Evolutionary conservation across 108 stramenopile species (phyloP).

Genomic region (Ochromonas danica): DNA sequence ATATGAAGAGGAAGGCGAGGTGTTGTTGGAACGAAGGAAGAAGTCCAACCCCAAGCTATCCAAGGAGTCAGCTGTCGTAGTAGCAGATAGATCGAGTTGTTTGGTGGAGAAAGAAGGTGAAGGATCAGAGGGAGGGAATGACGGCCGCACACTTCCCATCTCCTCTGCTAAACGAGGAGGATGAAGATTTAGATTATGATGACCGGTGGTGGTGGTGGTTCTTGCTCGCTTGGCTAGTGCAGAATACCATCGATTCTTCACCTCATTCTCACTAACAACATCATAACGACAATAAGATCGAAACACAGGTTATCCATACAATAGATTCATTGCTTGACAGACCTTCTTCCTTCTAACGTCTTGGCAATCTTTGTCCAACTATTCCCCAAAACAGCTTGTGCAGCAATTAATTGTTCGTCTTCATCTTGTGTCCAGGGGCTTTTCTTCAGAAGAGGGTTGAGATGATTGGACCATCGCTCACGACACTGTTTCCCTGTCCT

Average conservation of each 20-base stretch:
- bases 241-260: slow-evolving; percentile 54
- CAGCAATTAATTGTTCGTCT: slow-evolving; percentile 75
- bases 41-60: slow-evolving; percentile 14
- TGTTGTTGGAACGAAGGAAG: slow-evolving; percentile 15
- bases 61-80: slow-evolving; percentile 13
- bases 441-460: slow-evolving; percentile 68
- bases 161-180: too few species aligned
- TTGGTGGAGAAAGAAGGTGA: slow-evolving; percentile 9
- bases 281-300: too few species aligned
- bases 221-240: slow-evolving; percentile 2
- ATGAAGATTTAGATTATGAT: too few species aligned
- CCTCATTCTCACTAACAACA: slow-evolving; percentile 49
- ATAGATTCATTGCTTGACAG: too few species aligned
- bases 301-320: too few species aligned
- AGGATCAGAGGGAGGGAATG: slow-evolving; percentile 13
- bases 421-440: slow-evolving; percentile 80
- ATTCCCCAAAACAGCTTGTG: slow-evolving; percentile 74
- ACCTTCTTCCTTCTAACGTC: slow-evolving; percentile 69
- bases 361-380: slow-evolving; percentile 87
- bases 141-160: too few species aligned
- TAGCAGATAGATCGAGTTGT: slow-evolving; percentile 15
- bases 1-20: slow-evolving; percentile 14
- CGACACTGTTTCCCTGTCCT: slow-evolving; percentile 98
- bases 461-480: slow-evolving; percentile 98
- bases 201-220: too few species aligned